A percentile compares a stretch with the other conserved stretches of the same genome.
Evolutionary conservation across 2,329 filamentous ascomycete genomes (phyloP).

Genomic region (Botrytis cinerea): DNA sequence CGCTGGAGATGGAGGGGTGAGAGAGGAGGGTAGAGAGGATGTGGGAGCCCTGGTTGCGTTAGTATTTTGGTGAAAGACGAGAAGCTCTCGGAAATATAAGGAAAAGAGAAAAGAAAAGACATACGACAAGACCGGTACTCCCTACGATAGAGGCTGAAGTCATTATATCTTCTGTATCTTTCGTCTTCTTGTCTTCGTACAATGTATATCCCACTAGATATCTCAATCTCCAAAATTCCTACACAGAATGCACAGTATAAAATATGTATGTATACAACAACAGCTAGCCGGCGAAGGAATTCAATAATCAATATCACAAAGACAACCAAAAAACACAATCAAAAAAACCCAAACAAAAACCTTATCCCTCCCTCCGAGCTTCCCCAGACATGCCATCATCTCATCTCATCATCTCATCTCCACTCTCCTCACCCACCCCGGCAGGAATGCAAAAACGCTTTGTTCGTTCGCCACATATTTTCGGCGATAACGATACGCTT

Average conservation of each 20-base stretch:
- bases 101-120: slow-evolving; percentile 29
- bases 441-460: not conserved
- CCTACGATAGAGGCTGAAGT: slow-evolving; percentile 49
- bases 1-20: slow-evolving; percentile 52
- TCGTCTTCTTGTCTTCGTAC: not conserved
- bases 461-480: not conserved
- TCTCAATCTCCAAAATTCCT: not conserved
- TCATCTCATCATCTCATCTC: not conserved
- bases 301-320: not conserved
- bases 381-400: not conserved
- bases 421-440: not conserved
- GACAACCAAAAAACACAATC: not conserved
- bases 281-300: too few species aligned
- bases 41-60: slow-evolving; percentile 57
- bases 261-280: too few species aligned
- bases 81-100: not conserved
- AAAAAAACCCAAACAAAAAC: not conserved
- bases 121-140: slow-evolving; percentile 52
- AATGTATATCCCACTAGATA: not conserved
- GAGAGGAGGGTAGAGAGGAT: slow-evolving; percentile 70
- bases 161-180: slow-evolving; percentile 39
- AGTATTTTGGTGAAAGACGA: slow-evolving; percentile 10
- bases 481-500: slow-evolving; percentile 6
- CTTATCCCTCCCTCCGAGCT: not conserved
- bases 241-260: too few species aligned